A percentile compares a stretch with the other conserved stretches of the same genome.
These are phyloP conservation scores for Kazachstania sp. DNA, from an alignment of 1,139 yeast species.

Conservation along the genomic window DNA sequence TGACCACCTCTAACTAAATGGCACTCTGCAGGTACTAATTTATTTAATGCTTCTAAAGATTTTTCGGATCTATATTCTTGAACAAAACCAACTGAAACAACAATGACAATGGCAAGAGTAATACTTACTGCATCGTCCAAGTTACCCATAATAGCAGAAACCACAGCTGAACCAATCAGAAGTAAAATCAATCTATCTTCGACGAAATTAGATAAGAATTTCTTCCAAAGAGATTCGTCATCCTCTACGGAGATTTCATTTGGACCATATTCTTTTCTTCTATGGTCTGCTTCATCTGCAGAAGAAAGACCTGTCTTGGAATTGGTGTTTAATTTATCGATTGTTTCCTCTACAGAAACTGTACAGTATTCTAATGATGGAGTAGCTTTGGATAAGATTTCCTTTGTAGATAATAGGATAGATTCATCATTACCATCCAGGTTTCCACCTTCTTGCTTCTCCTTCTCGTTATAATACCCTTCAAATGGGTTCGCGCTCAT, in stretches of 20 bases:
- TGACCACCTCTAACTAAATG: constrained; percentile 76
- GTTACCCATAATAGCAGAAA: constrained; percentile 86
- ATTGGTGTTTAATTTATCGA: constrained; percentile 54
- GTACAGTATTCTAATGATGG: constrained; percentile 42
- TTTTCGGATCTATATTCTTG: constrained; percentile 94
- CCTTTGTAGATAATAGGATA: constrained; percentile 12
- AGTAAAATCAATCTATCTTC: constrained; percentile 84
- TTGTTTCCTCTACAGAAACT: constrained; percentile 54
- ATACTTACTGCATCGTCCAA: constrained; percentile 88
- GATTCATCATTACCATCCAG: constrained; percentile 3
- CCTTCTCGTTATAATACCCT: constrained; percentile 4
- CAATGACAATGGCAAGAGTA: constrained; percentile 79
- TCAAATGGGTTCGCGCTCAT: constrained; percentile 4
- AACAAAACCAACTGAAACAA: constrained; percentile 89
- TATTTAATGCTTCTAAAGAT: constrained; percentile 81
- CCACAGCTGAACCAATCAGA: constrained; percentile 76
- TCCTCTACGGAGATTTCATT: constrained; percentile 26
- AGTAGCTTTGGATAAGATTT: constrained; percentile 26
- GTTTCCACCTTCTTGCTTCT: constrained; percentile 27
- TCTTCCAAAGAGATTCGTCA: constrained; percentile 43
- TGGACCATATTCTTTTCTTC: constrained; percentile 66
- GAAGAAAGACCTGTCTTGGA: constrained; percentile 49
- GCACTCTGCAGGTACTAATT: constrained; percentile 89
- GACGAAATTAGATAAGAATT: constrained; percentile 70
- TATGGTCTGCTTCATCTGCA: constrained; percentile 57